Percentiles rank a stretch among this genome's conserved stretches.
Conservation (phyloP, 805 yeast genomes). For the Ogataea philodendri region DNA sequence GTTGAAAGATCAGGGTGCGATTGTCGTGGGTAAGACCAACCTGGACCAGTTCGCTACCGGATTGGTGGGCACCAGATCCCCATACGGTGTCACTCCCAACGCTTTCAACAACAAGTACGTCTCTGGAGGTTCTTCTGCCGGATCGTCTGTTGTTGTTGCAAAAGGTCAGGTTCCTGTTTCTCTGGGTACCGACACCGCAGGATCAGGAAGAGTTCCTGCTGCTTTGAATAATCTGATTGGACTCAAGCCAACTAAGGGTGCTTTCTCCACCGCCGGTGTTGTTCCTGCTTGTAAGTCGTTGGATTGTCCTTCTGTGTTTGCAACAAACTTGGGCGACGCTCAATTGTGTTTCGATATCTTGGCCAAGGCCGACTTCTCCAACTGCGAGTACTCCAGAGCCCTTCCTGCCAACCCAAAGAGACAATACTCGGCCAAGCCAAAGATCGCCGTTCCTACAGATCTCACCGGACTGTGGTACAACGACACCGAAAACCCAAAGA, state of each 20-base stretch:
- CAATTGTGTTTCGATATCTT: slow-evolving; percentile 69
- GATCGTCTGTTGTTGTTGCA: slow-evolving; percentile 90
- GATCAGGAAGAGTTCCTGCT: slow-evolving; percentile 97
- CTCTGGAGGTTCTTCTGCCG: slow-evolving; percentile 94
- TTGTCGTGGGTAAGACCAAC: slow-evolving; percentile 90
- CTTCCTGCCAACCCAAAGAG: slow-evolving; percentile 66
- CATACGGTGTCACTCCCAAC: slow-evolving; percentile 86
- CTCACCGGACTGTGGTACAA: slow-evolving; percentile 69
- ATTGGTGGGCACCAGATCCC: slow-evolving; percentile 90
- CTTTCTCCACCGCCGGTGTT: slow-evolving; percentile 84
- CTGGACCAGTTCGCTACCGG: slow-evolving; percentile 98
- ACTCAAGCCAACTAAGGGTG: slow-evolving; percentile 88
- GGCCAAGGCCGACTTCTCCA: slow-evolving; percentile 63
- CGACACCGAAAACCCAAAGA: slow-evolving; percentile 70
- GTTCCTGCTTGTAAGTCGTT: slow-evolving; percentile 96
- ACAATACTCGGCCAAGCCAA: slow-evolving; percentile 57
- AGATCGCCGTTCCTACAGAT: slow-evolving; percentile 71
- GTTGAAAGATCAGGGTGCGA: slow-evolving; percentile 88
- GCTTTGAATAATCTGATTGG: slow-evolving; percentile 90
- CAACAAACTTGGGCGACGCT: slow-evolving; percentile 78
- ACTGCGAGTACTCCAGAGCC: slow-evolving; percentile 78
- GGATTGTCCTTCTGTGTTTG: slow-evolving; percentile 87
- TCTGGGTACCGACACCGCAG: slow-evolving; percentile 96
- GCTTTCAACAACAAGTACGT: slow-evolving; percentile 77
- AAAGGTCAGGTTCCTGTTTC: slow-evolving; percentile 87